A percentile compares a stretch with the other conserved stretches of the same genome.
These are phyloP conservation scores for Malus sieversii DNA, from an alignment of 306 rosid species.

Conservation along the genomic window DNA sequence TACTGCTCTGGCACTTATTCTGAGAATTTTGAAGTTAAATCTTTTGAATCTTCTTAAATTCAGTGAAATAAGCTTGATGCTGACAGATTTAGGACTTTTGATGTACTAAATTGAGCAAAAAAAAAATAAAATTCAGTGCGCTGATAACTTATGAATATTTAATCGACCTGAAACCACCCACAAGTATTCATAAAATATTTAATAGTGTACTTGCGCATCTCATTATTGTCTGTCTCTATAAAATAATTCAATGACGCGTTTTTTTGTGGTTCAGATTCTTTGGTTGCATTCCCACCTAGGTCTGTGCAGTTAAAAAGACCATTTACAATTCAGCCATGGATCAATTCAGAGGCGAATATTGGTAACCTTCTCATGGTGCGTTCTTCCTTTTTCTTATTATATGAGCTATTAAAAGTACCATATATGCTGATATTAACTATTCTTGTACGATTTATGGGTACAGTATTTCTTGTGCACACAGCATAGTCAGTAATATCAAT, in stretches of 20 bases:
- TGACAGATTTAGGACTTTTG: background rate
- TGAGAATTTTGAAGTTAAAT: background rate
- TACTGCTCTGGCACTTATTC: background rate
- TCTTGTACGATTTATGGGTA: background rate
- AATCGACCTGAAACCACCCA: too few species aligned
- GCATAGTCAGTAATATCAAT: background rate
- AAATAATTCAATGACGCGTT: background rate
- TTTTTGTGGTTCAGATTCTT: conserved; percentile 44
- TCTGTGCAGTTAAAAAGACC: conserved; percentile 66
- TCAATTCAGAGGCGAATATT: conserved; percentile 70
- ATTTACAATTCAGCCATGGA: conserved; percentile 83
- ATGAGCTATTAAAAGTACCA: background rate
- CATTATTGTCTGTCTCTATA: background rate
- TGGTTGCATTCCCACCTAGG: conserved; percentile 72
- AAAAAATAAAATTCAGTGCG: too few species aligned
- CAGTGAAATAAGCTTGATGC: background rate
- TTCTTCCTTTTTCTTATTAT: conserved; percentile 8
- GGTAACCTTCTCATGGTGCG: conserved; percentile 96
- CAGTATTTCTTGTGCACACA: background rate
- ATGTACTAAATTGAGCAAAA: background rate
- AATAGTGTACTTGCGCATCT: too few species aligned
- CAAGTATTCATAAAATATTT: too few species aligned
- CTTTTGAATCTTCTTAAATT: background rate
- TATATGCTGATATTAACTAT: background rate
- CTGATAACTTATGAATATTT: too few species aligned